Conservation (phyloP, 2,329 filamentous ascomycete genomes). For the Calonectria naviculata region DNA sequence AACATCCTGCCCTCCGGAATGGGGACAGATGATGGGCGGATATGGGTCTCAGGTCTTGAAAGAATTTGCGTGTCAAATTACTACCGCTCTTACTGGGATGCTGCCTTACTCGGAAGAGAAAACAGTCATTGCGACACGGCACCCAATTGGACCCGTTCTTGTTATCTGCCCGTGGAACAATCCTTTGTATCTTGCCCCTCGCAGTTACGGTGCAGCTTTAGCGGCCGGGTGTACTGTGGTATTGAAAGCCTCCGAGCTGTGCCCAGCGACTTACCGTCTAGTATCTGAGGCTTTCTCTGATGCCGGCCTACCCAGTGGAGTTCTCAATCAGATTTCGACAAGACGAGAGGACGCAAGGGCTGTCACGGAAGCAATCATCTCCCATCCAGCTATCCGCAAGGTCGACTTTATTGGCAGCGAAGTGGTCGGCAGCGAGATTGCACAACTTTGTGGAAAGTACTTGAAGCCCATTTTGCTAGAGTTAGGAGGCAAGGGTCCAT, state of each 20-base stretch:
- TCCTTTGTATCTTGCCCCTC: slow-evolving; percentile 4
- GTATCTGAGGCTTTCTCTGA: slow-evolving; percentile 4
- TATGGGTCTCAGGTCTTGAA: not conserved
- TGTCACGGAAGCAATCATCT: slow-evolving; percentile 14
- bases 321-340: not conserved
- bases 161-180: slow-evolving; percentile 22
- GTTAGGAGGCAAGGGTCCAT: slow-evolving; percentile 18
- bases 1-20: not conserved
- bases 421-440: slow-evolving; percentile 9
- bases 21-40: not conserved
- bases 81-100: not conserved
- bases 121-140: not conserved
- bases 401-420: slow-evolving; percentile 24
- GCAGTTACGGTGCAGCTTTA: slow-evolving; percentile 7
- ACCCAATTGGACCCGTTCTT: slow-evolving; percentile 13
- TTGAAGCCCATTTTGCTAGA: slow-evolving; percentile 21
- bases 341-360: not conserved
- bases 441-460: slow-evolving; percentile 3
- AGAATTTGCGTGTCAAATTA: not conserved
- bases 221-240: slow-evolving; percentile 23
- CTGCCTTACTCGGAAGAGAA: not conserved
- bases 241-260: slow-evolving; percentile 22
- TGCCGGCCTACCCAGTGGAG: slow-evolving; percentile 11
- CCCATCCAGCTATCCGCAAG: slow-evolving; percentile 18
- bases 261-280: not conserved